Evolutionary conservation across 108 stramenopile genomes (phyloP), one percentile per base, ranked within the genome.

Genomic region (Cylindrotheca closterium): DNA sequence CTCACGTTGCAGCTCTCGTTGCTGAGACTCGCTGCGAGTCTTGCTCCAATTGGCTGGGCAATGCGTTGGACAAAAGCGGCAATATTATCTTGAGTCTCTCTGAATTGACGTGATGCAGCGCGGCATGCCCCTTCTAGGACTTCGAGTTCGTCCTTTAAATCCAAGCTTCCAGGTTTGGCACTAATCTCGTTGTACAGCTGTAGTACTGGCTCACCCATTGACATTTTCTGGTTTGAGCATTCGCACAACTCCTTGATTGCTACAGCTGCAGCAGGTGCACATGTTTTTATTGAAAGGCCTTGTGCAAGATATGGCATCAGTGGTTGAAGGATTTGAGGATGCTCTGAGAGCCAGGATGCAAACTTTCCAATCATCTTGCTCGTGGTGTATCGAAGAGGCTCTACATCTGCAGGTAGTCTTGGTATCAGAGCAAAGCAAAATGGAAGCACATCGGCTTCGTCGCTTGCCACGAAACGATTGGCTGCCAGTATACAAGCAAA

Each of bases 91-190:
- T 27, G 25, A 18, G 53, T 72, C n/a, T 79, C 78, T 18, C 52
- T 67, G 1, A 59, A 28, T 51, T 87, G 82, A 24, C 73, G 62
- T 12, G 88, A 89, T 26, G 93, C 60, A 21, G 93, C 83, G 58
- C 80, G 69, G 63, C 94, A 95, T 4, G 89, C 84, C 0, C 96
- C 96, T 70, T 96, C 94, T 10, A 97, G 69, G 26, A 97, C 73
- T 66, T 89, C 88, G 30, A 96, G 63, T 58, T 97, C 96, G 75
- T 96, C 94, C 51, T 86, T 85, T 28, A 96, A 51, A 30, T 88
- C 73, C 50, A 95, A 70, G 25, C 50, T 28, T 29, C 58, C 59
- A 58, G 57, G 73, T 55, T 71, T 68, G 64, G 71, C 63, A 70
- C 79, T 68, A 42, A 95, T 80, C 33, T 83, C 78, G 42, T 88